Percentiles rank a stretch among this genome's conserved stretches.
Evolutionary conservation across 2,329 filamentous ascomycete genomes (phyloP).

Genomic region (Talaromyces sp.): DNA sequence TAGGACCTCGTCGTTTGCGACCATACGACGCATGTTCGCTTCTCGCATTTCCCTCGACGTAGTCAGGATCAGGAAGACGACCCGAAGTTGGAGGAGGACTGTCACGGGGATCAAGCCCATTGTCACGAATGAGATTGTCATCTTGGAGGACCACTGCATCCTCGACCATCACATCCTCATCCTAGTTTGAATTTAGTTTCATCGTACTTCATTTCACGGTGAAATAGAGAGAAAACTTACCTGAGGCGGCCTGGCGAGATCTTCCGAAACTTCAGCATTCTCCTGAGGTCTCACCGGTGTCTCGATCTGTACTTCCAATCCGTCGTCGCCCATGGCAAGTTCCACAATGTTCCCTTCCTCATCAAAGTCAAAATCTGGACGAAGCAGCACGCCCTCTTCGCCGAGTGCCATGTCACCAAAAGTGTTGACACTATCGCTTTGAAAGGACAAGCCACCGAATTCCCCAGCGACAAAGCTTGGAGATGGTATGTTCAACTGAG

Average conservation of each 20-base stretch:
- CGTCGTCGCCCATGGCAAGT: slow-evolving; percentile 19
- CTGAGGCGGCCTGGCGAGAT: slow-evolving; percentile 16
- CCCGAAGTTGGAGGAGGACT: slow-evolving; percentile 19
- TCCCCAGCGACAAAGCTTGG: slow-evolving; percentile 41
- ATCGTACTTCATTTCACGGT: background rate
- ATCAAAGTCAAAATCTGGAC: slow-evolving; percentile 58
- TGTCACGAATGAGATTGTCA: slow-evolving; percentile 12
- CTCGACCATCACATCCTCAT: slow-evolving; percentile 10
- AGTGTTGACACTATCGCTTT: slow-evolving; percentile 32
- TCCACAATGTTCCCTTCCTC: slow-evolving; percentile 56
- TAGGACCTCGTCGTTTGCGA: slow-evolving; percentile 26
- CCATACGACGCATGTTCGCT: background rate
- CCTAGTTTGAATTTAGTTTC: slow-evolving; percentile 13
- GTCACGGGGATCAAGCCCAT: slow-evolving; percentile 18
- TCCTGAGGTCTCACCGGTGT: slow-evolving; percentile 30
- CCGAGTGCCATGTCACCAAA: slow-evolving; percentile 23
- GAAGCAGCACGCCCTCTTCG: slow-evolving; percentile 43
- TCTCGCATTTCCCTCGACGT: slow-evolving; percentile 9
- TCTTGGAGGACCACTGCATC: background rate
- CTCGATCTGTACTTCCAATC: slow-evolving; percentile 21
- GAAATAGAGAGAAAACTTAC: slow-evolving; percentile 26
- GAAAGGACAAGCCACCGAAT: slow-evolving; percentile 33
- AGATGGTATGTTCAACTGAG: slow-evolving; percentile 45
- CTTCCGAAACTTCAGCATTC: slow-evolving; percentile 21
- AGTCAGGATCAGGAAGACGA: slow-evolving; percentile 16